These are phyloP conservation scores for Cadophora malorum DNA, from an alignment of 2,329 filamentous ascomycete species.

Conservation along the genomic window DNA sequence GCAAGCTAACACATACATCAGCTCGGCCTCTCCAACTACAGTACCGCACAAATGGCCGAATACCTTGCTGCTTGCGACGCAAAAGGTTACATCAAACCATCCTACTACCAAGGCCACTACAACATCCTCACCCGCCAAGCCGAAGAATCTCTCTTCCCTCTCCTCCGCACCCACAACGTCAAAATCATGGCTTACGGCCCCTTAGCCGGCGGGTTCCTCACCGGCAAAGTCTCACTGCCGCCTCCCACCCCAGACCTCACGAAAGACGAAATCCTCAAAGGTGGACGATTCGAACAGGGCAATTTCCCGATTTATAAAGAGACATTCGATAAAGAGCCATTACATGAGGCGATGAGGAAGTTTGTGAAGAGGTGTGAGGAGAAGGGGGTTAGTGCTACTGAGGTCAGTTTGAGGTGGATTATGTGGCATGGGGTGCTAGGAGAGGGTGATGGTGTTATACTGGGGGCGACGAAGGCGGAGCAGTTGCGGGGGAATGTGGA, in stretches of 20 bases:
- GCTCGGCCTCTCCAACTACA: constrained; percentile 82
- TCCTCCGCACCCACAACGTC: constrained; percentile 74
- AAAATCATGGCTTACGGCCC: constrained; percentile 78
- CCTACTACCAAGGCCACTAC: constrained; percentile 87
- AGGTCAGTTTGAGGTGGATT: constrained; percentile 52
- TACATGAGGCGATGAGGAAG: constrained; percentile 48
- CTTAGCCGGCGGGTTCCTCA: constrained; percentile 40
- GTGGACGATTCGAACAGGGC: constrained; percentile 9
- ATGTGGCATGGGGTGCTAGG: constrained; percentile 45
- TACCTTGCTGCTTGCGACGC: constrained; percentile 77
- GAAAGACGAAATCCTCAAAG: constrained; percentile 18
- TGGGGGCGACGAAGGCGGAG: constrained; percentile 34
- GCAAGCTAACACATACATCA: constrained; percentile 36
- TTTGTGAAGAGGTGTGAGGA: constrained; percentile 48
- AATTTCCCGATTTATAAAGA: constrained; percentile 16
- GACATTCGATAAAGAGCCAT: constrained; percentile 37
- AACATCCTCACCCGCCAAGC: constrained; percentile 77
- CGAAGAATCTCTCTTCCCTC: constrained; percentile 73
- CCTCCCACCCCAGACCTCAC: not conserved
- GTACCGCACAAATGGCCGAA: constrained; percentile 83
- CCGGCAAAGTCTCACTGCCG: constrained; percentile 40
- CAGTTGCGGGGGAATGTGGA: constrained; percentile 34
- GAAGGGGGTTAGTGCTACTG: constrained; percentile 47
- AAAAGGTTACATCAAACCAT: constrained; percentile 78
- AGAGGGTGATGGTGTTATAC: constrained; percentile 41